A percentile compares a stretch with the other conserved stretches of the same genome.
Evolutionary conservation across 164 flowering plant genomes (phyloP).

Genomic region (Umbilicus rupestris): DNA sequence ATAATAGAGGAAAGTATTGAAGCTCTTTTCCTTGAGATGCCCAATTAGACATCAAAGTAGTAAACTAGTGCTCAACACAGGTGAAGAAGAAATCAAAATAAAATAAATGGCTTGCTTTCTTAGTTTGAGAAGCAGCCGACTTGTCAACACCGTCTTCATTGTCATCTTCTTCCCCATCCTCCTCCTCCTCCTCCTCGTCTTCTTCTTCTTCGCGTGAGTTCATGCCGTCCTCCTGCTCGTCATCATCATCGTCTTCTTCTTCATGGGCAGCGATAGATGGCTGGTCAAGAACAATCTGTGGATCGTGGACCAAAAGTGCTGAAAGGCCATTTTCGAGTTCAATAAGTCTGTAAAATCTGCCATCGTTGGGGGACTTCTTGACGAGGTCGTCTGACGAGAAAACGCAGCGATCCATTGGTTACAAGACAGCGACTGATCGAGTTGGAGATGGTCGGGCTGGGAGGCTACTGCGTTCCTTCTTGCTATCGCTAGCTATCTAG

Average conservation of each 20-base stretch:
- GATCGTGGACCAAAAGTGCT: slow-evolving; percentile 86
- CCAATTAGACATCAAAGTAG: neutral
- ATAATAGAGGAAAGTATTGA: neutral
- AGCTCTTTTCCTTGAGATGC: neutral
- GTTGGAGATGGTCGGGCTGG: too few species aligned
- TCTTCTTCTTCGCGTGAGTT: slow-evolving; percentile 20
- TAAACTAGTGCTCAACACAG: neutral
- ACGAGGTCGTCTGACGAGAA: slow-evolving; percentile 46
- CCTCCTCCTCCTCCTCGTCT: slow-evolving; percentile 22
- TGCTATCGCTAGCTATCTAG: too few species aligned
- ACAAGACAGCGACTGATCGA: neutral
- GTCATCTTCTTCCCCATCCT: slow-evolving; percentile 17
- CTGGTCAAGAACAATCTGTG: slow-evolving; percentile 56
- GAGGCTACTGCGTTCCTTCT: too few species aligned
- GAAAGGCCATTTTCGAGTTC: slow-evolving; percentile 62
- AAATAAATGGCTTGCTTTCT: slow-evolving; percentile 36
- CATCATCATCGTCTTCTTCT: slow-evolving; percentile 22
- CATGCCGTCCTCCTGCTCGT: too few species aligned
- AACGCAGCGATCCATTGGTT: slow-evolving; percentile 11
- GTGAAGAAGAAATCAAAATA: neutral
- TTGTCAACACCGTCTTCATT: slow-evolving; percentile 18
- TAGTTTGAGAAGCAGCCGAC: slow-evolving; percentile 34
- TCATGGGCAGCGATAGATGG: slow-evolving; percentile 18
- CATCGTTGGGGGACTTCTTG: slow-evolving; percentile 68
- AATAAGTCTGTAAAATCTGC: slow-evolving; percentile 53